Percentiles rank a stretch among this genome's conserved stretches.
Conservation (phyloP, 1,284 basidiomycete genomes). For the Xerocomus cyaneibrunnescens region DNA sequence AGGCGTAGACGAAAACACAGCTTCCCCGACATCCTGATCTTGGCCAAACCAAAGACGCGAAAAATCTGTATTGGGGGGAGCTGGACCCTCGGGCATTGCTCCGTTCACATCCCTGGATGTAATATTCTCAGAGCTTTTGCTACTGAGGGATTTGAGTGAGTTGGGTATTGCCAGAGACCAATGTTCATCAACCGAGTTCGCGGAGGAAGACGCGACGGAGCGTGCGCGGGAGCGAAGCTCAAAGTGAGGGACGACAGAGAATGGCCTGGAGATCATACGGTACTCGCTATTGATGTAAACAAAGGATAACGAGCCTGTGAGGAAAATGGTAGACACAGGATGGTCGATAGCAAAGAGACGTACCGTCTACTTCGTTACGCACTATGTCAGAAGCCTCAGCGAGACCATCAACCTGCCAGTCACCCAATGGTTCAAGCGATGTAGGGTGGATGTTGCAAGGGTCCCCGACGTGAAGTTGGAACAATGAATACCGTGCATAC, state of each 20-base stretch:
- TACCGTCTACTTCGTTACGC: constrained; percentile 45
- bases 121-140: constrained; percentile 34
- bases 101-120: constrained; percentile 22
- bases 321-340: constrained; percentile 24
- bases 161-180: constrained; percentile 44
- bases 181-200: constrained; percentile 24
- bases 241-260: constrained; percentile 34
- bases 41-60: constrained; percentile 30
- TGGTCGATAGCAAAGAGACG: constrained; percentile 16
- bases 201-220: constrained; percentile 22
- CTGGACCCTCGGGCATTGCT: neutral
- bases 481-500: constrained; percentile 40
- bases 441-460: constrained; percentile 38
- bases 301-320: constrained; percentile 28
- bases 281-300: constrained; percentile 24
- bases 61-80: constrained; percentile 11
- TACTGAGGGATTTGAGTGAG: constrained; percentile 53
- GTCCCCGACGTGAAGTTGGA: constrained; percentile 44
- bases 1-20: constrained; percentile 20
- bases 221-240: constrained; percentile 14
- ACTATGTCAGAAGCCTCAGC: constrained; percentile 46
- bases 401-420: constrained; percentile 55
- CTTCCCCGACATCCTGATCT: constrained; percentile 23
- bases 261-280: constrained; percentile 33
- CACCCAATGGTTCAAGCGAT: constrained; percentile 48